Evolutionary conservation across 257 asterid species (phyloP).

Genomic region (Phtheirospermum japonicum): DNA sequence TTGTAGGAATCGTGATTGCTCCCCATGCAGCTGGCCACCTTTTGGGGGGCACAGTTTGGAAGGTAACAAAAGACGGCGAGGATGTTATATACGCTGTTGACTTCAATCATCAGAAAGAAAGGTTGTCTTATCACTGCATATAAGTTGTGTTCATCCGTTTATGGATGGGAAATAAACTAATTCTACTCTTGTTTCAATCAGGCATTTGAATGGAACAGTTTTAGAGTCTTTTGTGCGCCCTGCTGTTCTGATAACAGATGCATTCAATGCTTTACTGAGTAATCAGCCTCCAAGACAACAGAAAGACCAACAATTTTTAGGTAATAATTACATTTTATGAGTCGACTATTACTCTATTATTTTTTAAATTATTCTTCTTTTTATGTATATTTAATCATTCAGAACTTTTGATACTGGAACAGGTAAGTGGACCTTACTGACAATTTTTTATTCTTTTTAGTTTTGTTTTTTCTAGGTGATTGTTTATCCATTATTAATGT

Average conservation of each 20-base stretch:
- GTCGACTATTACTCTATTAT: constrained; percentile 7
- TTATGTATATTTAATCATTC: constrained; percentile 9
- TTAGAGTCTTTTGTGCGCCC: constrained; percentile 98
- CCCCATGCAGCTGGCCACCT: constrained; percentile 99
- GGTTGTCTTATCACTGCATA: constrained; percentile 43
- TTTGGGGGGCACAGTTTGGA: constrained; percentile 94
- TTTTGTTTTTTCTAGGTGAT: constrained; percentile 25
- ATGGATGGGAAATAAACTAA: constrained; percentile 26
- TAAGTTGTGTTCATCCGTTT: constrained; percentile 26
- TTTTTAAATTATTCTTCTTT: neutral
- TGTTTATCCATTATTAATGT: constrained; percentile 24
- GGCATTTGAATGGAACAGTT: constrained; percentile 93
- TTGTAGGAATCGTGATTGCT: constrained; percentile 98
- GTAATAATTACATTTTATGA: constrained; percentile 39
- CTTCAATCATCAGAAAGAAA: constrained; percentile 97
- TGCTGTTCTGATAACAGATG: constrained; percentile 91
- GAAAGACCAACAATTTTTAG: constrained; percentile 91
- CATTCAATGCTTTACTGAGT: constrained; percentile 80
- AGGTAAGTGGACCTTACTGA: constrained; percentile 44
- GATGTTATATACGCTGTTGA: constrained; percentile 97
- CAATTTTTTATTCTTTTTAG: too few relatives aligned
- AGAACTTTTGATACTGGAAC: constrained; percentile 68
- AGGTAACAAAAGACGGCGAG: constrained; percentile 96
- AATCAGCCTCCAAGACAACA: constrained; percentile 92
- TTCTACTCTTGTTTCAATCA: constrained; percentile 41